Conservation (phyloP, 768 basidiomycete species). For the Russula vinacea region DNA sequence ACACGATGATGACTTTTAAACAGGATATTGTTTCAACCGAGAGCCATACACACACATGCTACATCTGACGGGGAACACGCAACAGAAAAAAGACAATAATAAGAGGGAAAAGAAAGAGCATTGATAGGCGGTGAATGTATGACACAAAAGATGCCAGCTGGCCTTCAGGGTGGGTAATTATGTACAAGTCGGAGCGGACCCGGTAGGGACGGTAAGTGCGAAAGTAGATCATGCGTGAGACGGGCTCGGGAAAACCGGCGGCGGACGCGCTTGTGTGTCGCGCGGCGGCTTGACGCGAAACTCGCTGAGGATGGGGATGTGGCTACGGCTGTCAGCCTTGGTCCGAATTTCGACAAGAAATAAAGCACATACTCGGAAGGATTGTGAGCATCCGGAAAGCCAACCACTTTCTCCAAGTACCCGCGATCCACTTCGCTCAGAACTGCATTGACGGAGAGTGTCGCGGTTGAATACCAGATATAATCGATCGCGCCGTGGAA, state of each 20-base stretch:
- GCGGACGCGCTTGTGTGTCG: constrained; percentile 41
- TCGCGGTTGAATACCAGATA: constrained; percentile 82
- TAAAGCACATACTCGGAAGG: constrained; percentile 76
- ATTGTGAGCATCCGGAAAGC: constrained; percentile 96
- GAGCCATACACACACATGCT: constrained; percentile 45
- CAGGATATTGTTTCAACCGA: constrained; percentile 35
- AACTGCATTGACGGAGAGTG: constrained; percentile 74
- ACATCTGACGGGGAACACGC: constrained; percentile 36
- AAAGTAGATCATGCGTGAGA: constrained; percentile 37
- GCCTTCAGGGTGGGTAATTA: constrained; percentile 20
- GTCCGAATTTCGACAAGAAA: constrained; percentile 23
- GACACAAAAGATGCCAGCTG: constrained; percentile 17
- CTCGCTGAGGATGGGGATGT: constrained; percentile 66
- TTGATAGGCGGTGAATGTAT: constrained; percentile 28
- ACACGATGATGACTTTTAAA: constrained; percentile 23
- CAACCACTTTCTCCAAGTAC: constrained; percentile 88
- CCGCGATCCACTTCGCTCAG: constrained; percentile 80
- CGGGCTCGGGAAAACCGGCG: constrained; percentile 42
- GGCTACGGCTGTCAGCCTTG: constrained; percentile 44
- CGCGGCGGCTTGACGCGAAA: constrained; percentile 78
- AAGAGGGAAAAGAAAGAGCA: constrained; percentile 23
- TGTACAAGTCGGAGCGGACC: constrained; percentile 22
- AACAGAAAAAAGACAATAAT: constrained; percentile 27
- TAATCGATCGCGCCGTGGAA: constrained; percentile 90
- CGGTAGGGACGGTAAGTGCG: constrained; percentile 13